Conservation (phyloP, 2,329 filamentous ascomycete genomes). For the Dactylella cylindrospora region DNA sequence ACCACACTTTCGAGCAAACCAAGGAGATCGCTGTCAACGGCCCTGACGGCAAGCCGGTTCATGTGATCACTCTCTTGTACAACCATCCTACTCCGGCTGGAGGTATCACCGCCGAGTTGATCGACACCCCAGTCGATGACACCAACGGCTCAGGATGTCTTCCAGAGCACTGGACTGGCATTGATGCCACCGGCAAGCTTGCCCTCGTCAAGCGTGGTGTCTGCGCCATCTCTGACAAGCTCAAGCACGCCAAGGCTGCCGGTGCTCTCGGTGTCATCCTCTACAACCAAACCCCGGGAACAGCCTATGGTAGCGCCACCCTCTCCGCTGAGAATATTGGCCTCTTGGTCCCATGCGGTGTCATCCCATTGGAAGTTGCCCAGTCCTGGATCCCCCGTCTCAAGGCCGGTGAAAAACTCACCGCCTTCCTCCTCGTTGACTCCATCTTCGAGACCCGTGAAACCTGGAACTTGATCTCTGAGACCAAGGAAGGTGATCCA, state of each 20-base stretch:
- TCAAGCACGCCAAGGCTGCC: slow-evolving; percentile 54
- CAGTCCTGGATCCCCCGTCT: slow-evolving; percentile 50
- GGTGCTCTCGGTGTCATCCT: slow-evolving; percentile 55
- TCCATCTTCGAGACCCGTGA: slow-evolving; percentile 47
- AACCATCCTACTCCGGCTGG: slow-evolving; percentile 55
- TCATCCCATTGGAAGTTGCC: slow-evolving; percentile 52
- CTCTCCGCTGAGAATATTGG: slow-evolving; percentile 34
- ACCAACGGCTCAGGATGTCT: slow-evolving; percentile 53
- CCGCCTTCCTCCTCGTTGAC: slow-evolving; percentile 43
- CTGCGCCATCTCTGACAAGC: slow-evolving; percentile 55
- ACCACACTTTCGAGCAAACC: slow-evolving; percentile 55
- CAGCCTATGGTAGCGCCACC: slow-evolving; percentile 56
- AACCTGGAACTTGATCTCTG: slow-evolving; percentile 60
- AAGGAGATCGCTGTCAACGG: slow-evolving; percentile 55
- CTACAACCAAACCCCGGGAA: slow-evolving; percentile 60
- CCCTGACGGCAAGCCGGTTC: slow-evolving; percentile 55
- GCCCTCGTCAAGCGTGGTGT: slow-evolving; percentile 56
- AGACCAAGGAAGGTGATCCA: slow-evolving; percentile 60
- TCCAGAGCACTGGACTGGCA: slow-evolving; percentile 55
- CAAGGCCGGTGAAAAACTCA: slow-evolving; percentile 49
- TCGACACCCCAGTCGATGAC: slow-evolving; percentile 53
- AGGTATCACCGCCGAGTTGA: slow-evolving; percentile 53
- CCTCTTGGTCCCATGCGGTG: slow-evolving; percentile 50
- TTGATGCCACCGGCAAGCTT: slow-evolving; percentile 56
- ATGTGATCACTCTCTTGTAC: slow-evolving; percentile 56